Percentiles rank a stretch among this genome's conserved stretches.
Evolutionary conservation across 1,139 yeast genomes (phyloP).

Genomic region (Diutina pseudorugosa): DNA sequence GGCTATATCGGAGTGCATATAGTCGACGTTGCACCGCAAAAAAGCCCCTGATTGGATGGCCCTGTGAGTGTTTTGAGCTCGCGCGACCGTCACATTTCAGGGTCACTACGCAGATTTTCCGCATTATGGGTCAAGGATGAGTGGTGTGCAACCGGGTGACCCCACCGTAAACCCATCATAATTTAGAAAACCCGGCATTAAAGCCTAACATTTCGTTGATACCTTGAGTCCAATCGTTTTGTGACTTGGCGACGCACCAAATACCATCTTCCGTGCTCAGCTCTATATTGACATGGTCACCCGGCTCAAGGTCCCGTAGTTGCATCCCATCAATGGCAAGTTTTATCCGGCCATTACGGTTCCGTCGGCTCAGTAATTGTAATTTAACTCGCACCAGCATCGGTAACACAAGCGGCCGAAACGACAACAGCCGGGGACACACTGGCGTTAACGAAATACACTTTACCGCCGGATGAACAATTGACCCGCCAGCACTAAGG

Average conservation of each 20-base stretch:
- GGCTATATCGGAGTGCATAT: background rate
- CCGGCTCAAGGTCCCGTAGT: slow-evolving; percentile 53
- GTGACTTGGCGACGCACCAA: slow-evolving; percentile 79
- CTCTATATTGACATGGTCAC: slow-evolving; percentile 47
- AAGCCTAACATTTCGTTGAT: slow-evolving; percentile 81
- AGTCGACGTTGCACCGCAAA: background rate
- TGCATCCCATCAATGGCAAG: slow-evolving; percentile 75
- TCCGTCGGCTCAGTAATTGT: slow-evolving; percentile 40
- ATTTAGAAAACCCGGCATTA: slow-evolving; percentile 53
- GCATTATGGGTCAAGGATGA: background rate
- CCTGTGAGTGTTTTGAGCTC: background rate
- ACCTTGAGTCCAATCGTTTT: slow-evolving; percentile 85
- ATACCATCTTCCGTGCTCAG: slow-evolving; percentile 37
- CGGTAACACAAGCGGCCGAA: slow-evolving; percentile 78
- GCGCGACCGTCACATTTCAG: background rate
- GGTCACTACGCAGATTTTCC: background rate
- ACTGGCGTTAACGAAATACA: slow-evolving; percentile 79
- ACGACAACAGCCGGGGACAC: slow-evolving; percentile 79
- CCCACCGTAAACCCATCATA: background rate
- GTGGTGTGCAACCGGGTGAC: background rate
- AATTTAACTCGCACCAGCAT: slow-evolving; percentile 57
- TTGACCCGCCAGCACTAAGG: slow-evolving; percentile 81
- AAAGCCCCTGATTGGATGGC: background rate
- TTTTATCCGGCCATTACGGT: slow-evolving; percentile 32
- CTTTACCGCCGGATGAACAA: slow-evolving; percentile 80